Evolutionary conservation across 352 stramenopile genomes (phyloP).

Genomic region (Elongisporangium undulatum): DNA sequence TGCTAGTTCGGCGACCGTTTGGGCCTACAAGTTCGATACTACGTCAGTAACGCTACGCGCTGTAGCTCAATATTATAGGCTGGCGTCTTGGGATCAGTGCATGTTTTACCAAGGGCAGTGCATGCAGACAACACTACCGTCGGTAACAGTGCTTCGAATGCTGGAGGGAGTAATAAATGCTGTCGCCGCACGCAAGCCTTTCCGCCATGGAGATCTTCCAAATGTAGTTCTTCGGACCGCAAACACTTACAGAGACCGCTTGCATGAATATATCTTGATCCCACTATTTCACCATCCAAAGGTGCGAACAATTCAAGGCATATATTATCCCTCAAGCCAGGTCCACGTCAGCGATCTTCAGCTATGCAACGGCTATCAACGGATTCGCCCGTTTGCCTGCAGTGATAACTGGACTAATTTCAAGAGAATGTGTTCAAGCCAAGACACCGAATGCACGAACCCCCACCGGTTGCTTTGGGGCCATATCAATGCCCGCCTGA

Average conservation of each 20-base stretch:
- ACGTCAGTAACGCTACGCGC: too few species aligned
- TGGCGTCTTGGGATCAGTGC: too few species aligned
- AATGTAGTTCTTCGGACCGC: neutral
- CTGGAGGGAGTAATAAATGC: too few species aligned
- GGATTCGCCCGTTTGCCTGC: constrained; percentile 4
- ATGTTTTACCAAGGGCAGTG: too few species aligned
- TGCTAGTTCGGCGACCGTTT: constrained; percentile 1
- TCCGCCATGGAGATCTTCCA: neutral
- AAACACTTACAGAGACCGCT: neutral
- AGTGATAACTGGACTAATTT: constrained; percentile 6
- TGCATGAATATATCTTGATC: neutral
- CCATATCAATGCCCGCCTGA: neutral
- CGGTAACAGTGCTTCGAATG: too few species aligned
- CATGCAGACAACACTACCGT: too few species aligned
- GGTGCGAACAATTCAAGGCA: neutral
- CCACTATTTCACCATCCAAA: neutral
- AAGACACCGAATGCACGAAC: neutral
- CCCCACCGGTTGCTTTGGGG: constrained; percentile 1
- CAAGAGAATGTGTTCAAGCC: neutral
- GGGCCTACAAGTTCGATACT: neutral
- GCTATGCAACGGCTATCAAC: neutral
- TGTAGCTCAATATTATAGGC: too few species aligned
- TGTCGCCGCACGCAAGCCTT: too few species aligned
- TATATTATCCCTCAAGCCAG: neutral
- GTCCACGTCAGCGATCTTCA: neutral